phyloP scores from a whole-genome alignment of 139 green algal species.

The Auxenochlorella pyrenoidosa region DNA sequence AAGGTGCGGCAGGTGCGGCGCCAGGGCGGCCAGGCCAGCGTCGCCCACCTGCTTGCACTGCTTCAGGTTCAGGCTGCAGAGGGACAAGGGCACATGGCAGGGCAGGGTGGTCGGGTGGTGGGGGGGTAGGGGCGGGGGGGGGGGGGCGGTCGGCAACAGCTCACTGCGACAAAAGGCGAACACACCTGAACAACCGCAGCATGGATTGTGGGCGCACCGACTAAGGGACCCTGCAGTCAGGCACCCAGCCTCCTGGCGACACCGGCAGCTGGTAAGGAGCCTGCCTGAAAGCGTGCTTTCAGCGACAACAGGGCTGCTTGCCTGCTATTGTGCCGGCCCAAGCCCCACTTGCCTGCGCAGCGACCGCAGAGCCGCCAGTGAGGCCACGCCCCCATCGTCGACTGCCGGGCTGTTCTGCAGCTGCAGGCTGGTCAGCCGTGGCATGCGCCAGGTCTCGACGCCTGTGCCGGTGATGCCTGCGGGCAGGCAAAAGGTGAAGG shows the following conservation, averaged over 20 bases:
- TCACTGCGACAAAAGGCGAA: too few relatives aligned
- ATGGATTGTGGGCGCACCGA: too few relatives aligned
- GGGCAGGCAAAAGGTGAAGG: not conserved
- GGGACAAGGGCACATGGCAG: too few relatives aligned
- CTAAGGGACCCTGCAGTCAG: too few relatives aligned
- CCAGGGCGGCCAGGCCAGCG: constrained; percentile 40
- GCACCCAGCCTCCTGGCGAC: too few relatives aligned
- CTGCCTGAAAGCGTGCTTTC: too few relatives aligned
- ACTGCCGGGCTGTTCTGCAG: constrained; percentile 44
- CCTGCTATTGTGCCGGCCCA: too few relatives aligned
- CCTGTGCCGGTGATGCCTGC: constrained; percentile 32
- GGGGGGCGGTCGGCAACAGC: too few relatives aligned
- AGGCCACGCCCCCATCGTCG: constrained; percentile 47
- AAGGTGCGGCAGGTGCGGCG: constrained; percentile 24
- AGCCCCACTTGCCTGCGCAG: not conserved
- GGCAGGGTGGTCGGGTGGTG: not conserved
- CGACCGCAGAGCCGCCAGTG: constrained; percentile 6
- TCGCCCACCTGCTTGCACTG: constrained; percentile 56
- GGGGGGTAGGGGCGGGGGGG: not conserved
- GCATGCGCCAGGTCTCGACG: not conserved
- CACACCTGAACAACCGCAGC: too few relatives aligned
- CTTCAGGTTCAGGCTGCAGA: constrained; percentile 50
- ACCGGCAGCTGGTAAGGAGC: too few relatives aligned
- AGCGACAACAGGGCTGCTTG: too few relatives aligned
- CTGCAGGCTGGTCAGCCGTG: constrained; percentile 36